Base-by-base conservation (phyloP, 2,329 filamentous ascomycete genomes). In the Claviceps maximensis region DNA sequence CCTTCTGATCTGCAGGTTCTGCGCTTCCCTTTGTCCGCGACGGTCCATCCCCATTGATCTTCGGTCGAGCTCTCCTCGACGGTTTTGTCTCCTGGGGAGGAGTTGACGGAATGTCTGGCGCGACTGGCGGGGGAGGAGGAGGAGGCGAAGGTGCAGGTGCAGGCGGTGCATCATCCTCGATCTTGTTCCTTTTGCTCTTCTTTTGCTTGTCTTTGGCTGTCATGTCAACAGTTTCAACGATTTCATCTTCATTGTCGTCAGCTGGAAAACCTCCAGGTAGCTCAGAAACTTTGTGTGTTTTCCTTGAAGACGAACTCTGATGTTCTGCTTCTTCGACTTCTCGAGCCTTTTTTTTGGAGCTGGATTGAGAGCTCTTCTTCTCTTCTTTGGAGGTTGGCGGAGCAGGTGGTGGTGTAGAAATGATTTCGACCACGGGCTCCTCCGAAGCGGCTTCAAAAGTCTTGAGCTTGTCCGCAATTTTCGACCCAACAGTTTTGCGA, bases 21-120 rank as follows among this genome's bases (percentile, higher is more conserved):
- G 81, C 76, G 19, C 78, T 80, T 86, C 86, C 91, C 65, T 82
- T 81, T 38, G 83, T 84, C 88, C 89, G 93, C 31, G 85, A 82
- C 13, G 79, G 74, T 38, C 75, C 76, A 54, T 86, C 83, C 54
- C 87, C 86, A 59, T 82, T 86, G 57, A 89, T 80, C 62, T 84
- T 88, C 29, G 85, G 72, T 15, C 89, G 84, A 57, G 94, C 87
- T 65, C 86, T 94, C 69, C 82, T 87, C 3, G 75, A 75, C 4
- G 77, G 80, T 55, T 74, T 81, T 13, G 75, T 70, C 50, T 83
- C 80, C 17, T 79, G 70, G 4, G 75, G 73, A 29, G 77, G 74
- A 8, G 75, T 72, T 47, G 72, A 64, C 33, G 75, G 74, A 42
- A 67, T 69, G 50, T 78, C 76, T 23, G 72, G 71, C 5, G 71